These are phyloP conservation scores for Heliocybe sulcata DNA, from an alignment of 1,284 basidiomycete species.

Conservation along the genomic window DNA sequence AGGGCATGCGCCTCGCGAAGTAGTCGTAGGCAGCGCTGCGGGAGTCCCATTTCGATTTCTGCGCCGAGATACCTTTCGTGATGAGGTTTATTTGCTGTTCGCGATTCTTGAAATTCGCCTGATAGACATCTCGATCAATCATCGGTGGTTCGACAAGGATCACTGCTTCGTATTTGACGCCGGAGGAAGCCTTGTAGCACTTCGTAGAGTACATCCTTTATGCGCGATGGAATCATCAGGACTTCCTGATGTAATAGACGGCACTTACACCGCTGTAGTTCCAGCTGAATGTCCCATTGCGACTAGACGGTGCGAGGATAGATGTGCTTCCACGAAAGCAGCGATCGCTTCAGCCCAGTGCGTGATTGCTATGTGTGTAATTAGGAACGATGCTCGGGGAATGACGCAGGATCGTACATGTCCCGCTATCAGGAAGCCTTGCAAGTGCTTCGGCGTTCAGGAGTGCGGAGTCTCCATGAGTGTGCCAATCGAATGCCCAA, in stretches of 20 bases:
- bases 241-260: neutral
- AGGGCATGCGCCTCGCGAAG: conserved; percentile 2
- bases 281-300: conserved; percentile 19
- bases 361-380: conserved; percentile 9
- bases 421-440: neutral
- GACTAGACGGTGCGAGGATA: conserved; percentile 13
- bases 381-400: neutral
- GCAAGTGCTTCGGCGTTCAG: conserved; percentile 14
- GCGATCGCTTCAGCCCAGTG: conserved; percentile 12
- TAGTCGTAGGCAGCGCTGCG: conserved; percentile 4
- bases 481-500: conserved; percentile 22
- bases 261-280: conserved; percentile 14
- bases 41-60: conserved; percentile 4
- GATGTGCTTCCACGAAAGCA: conserved; percentile 9
- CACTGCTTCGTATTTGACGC: conserved; percentile 3
- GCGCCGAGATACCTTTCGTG: conserved; percentile 1
- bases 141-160: conserved; percentile 7
- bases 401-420: conserved; percentile 9
- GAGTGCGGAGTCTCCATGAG: conserved; percentile 18
- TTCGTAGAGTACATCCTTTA: conserved; percentile 5
- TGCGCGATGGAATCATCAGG: neutral
- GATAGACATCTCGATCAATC: conserved; percentile 5
- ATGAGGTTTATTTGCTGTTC: conserved; percentile 1
- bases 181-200: neutral
- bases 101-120: conserved; percentile 4